Conservation (phyloP, 164 flowering plant genomes). For the Stephania cephalantha region DNA sequence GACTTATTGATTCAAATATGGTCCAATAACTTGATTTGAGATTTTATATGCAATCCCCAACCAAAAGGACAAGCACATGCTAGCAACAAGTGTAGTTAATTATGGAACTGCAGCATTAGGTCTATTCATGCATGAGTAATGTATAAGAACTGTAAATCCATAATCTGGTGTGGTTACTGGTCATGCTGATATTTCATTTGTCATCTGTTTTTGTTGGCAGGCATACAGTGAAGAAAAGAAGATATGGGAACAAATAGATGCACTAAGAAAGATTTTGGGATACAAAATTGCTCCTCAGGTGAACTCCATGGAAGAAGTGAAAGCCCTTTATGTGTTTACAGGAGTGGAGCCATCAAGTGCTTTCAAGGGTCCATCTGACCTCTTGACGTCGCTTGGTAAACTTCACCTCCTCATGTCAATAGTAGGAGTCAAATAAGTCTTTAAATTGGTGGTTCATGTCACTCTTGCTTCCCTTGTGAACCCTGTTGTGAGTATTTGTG, state of each 20-base stretch:
- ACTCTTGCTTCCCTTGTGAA: no score
- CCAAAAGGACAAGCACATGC: neutral
- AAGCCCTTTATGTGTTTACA: slow-evolving; percentile 67
- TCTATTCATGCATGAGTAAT: neutral
- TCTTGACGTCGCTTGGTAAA: slow-evolving; percentile 35
- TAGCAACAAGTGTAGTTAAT: no score
- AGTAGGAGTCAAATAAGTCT: slow-evolving; percentile 57
- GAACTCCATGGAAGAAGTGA: slow-evolving; percentile 55
- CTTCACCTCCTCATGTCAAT: slow-evolving; percentile 73
- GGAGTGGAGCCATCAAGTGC: slow-evolving; percentile 74
- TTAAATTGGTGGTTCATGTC: neutral
- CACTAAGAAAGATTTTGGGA: slow-evolving; percentile 64
- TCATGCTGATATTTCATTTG: neutral
- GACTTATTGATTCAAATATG: neutral
- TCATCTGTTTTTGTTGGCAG: slow-evolving; percentile 19
- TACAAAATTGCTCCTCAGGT: slow-evolving; percentile 33
- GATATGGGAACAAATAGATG: slow-evolving; percentile 58
- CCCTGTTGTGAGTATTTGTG: no score
- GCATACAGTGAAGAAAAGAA: slow-evolving; percentile 37
- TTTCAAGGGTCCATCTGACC: slow-evolving; percentile 32
- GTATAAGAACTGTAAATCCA: no score
- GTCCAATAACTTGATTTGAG: neutral
- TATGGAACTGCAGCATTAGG: no score
- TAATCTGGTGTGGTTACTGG: no score
- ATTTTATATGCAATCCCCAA: neutral